Base-by-base conservation (phyloP, 441 rosid genomes). In the Manihot esculenta region DNA sequence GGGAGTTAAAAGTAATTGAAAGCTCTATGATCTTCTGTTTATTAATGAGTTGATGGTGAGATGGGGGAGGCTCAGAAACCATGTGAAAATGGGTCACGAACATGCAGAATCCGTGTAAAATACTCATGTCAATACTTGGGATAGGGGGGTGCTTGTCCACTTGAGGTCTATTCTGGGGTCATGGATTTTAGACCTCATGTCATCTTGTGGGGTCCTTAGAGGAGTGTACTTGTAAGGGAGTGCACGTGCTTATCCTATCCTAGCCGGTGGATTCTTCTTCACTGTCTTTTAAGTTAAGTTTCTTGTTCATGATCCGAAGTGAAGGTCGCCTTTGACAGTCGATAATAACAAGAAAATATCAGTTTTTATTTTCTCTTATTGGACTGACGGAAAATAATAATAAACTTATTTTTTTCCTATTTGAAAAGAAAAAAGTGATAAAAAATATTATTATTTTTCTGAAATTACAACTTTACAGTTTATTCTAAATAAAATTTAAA, bases 41-140 rank as follows among this genome's bases (percentile, higher is more conserved):
- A n/a, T 72, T 42, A 74, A 66, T 63, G 26, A 47, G 0, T 42
- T 35, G 5, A 51, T 45, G 3, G 61, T 65, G 74, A 64, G 75
- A 71, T 75, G 77, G 79, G 66, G 65, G 64, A 69, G n/a, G 73
- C 50, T 76, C 81, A 80, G 87, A 80, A 76, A 75, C 80, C 94
- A 88, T 81, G 94, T 89, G 97, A 82, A 80, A 75, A 79, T 68
- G 72, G 81, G 78, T 77, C 64, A 30, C 45, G 82, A 81, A 84
- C 86, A 82, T 87, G 90, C 75, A 82, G 81, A 78, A 80, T 78
- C 90, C 88, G 67, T 86, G 89, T 83, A 79, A 78, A 78, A 79
- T 84, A 86, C 89, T 85, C 88, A 26, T 50, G n/a, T 63, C 41
- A 35, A 7, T 4, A 35, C 41, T 70, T 50, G 64, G 71, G 48